Evolutionary conservation across 306 rosid genomes (phyloP), one percentile per base, ranked within the genome.

Genomic region (Cucumis hystrix): DNA sequence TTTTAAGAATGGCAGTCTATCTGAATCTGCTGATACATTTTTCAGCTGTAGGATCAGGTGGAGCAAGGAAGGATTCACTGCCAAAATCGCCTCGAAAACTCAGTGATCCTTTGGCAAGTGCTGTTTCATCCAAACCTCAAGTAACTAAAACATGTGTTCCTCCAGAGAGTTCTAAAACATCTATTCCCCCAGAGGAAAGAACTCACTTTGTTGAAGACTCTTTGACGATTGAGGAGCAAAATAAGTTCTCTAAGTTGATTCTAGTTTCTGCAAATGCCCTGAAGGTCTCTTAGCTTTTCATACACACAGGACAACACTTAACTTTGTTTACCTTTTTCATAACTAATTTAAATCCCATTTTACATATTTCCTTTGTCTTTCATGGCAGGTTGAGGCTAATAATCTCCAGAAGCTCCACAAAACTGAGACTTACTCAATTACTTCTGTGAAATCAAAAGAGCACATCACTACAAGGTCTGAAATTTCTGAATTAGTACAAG

Each of bases 371-470:
- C 60, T 77, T 23, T 52, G 60, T 59, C 76, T 62, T 72, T 7
- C 80, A 21, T 82, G 73, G 64, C 87, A 89, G 97, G 81, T 88
- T 61, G 80, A 21, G 97, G 81, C 89, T 61, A 78, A 21, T 18
- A 41, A 66, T 79, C 65, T 76, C 71, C 74, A 82, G 77, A 84
- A 79, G 40, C 66, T 82, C 72, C 76, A 25, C 33, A 75, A 79
- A 66, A 65, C 69, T 28, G 80, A 28, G 69, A n/a, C 67, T 58
- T 23, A 70, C 39, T 49, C 76, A 75, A 43, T 72, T 30, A 80
- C 64, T 61, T 35, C 55, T 23, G 59, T 10, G 33, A 51, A 41
- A 76, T 61, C 82, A 67, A 78, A 81, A 66, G 81, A 79, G 18
- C 69, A 56, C 68, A 39, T 75, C 52, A 79, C 79, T 4, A 72